Evolutionary conservation across 768 basidiomycete genomes (phyloP).

Genomic region (Galerina marginata): DNA sequence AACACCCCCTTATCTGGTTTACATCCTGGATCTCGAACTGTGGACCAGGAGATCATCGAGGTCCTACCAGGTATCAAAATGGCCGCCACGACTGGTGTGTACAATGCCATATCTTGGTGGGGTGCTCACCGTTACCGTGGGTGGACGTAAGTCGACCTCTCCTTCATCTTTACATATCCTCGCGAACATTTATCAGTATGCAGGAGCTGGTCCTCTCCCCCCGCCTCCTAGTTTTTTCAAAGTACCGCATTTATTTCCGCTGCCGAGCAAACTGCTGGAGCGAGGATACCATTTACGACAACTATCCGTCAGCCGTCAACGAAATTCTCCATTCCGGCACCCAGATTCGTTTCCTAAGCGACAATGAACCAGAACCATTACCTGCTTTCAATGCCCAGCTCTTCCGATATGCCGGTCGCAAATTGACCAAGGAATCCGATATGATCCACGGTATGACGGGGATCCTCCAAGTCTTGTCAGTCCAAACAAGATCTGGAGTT

Average conservation of each 20-base stretch:
- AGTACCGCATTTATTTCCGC: background rate
- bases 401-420: slow-evolving; percentile 1
- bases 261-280: slow-evolving; percentile 11
- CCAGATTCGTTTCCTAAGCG: background rate
- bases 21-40: background rate
- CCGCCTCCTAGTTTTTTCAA: background rate
- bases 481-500: background rate
- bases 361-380: background rate
- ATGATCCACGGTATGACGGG: slow-evolving; percentile 1
- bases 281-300: slow-evolving; percentile 13
- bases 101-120: background rate
- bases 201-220: slow-evolving; percentile 8
- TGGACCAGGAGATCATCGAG: background rate
- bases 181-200: background rate
- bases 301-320: slow-evolving; percentile 6
- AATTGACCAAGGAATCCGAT: slow-evolving; percentile 3
- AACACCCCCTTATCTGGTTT: slow-evolving; percentile 2
- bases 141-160: slow-evolving; percentile 5
- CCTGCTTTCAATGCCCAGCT: background rate
- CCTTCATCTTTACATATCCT: background rate
- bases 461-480: background rate
- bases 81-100: slow-evolving; percentile 6
- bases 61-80: slow-evolving; percentile 4
- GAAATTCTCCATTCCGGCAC: background rate
- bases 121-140: background rate